Conservation (phyloP, 495 filamentous ascomycete species). For the Tuber indicum region DNA sequence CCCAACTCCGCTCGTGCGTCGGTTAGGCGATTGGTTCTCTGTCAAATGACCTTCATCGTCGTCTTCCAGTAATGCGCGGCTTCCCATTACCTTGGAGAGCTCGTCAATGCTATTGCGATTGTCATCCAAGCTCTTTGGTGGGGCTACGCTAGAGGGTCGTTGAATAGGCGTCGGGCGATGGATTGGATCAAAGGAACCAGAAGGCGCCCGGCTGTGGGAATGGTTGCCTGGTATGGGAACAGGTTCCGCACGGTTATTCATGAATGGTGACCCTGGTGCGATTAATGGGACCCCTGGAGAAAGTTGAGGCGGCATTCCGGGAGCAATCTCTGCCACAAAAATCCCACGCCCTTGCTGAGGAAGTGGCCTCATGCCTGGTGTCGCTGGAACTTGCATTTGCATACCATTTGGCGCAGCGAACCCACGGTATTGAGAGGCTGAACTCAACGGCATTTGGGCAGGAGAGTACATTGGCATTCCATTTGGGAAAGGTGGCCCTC, state of each 20-base stretch:
- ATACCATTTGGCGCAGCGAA: slow-evolving; percentile 56
- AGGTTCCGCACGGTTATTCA: slow-evolving; percentile 40
- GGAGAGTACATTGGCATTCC: slow-evolving; percentile 41
- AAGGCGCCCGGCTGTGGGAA: slow-evolving; percentile 44
- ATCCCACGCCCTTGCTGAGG: slow-evolving; percentile 57
- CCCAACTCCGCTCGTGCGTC: slow-evolving; percentile 37
- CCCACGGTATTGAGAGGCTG: slow-evolving; percentile 51
- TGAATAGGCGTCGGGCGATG: slow-evolving; percentile 80
- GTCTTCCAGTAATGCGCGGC: slow-evolving; percentile 86
- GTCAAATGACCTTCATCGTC: slow-evolving; percentile 52
- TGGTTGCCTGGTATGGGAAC: slow-evolving; percentile 49
- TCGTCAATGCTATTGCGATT: slow-evolving; percentile 60
- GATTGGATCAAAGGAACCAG: slow-evolving; percentile 56
- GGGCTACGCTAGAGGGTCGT: slow-evolving; percentile 71
- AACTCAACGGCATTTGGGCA: slow-evolving; percentile 35
- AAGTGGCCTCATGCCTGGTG: slow-evolving; percentile 49
- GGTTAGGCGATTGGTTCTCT: slow-evolving; percentile 40
- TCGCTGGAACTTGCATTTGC: slow-evolving; percentile 41
- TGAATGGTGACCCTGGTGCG: slow-evolving; percentile 44
- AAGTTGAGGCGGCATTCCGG: slow-evolving; percentile 47
- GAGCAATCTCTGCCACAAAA: slow-evolving; percentile 54
- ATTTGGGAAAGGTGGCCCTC: slow-evolving; percentile 41
- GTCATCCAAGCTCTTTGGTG: slow-evolving; percentile 47
- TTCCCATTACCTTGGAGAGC: slow-evolving; percentile 77
- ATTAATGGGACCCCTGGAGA: slow-evolving; percentile 47